phyloP scores from a whole-genome alignment of 164 flowering plant genomes.

The Vitis labrusca region DNA sequence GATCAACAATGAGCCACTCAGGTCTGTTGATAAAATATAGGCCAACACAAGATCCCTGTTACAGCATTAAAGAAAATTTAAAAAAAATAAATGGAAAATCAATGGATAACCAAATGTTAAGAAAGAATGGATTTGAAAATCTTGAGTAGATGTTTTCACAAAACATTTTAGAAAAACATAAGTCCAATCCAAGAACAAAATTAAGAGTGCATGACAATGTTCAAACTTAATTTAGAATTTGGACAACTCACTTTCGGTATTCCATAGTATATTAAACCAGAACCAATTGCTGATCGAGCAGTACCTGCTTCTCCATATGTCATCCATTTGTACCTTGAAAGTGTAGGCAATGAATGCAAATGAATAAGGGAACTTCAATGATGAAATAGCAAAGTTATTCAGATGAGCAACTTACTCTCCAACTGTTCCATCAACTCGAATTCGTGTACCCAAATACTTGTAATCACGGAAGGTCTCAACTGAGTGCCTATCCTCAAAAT shows the following conservation, averaged over 20 bases:
- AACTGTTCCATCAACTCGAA: conserved; percentile 83
- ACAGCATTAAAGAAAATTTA: no score
- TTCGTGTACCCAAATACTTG: conserved; percentile 86
- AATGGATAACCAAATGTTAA: neutral
- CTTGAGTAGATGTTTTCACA: no score
- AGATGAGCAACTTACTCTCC: conserved; percentile 37
- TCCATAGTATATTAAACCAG: conserved; percentile 75
- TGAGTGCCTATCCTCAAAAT: conserved; percentile 44
- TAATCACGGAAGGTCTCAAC: conserved; percentile 67
- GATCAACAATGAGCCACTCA: conserved; percentile 96
- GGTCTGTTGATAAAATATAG: conserved; percentile 92
- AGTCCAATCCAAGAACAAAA: conserved; percentile 1
- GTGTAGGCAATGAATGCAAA: conserved; percentile 5
- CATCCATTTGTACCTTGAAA: conserved; percentile 91
- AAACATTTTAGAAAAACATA: neutral
- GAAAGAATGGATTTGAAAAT: no score
- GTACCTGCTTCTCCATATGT: conserved; percentile 94
- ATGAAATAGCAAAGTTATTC: neutral
- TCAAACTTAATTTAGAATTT: conserved; percentile 1
- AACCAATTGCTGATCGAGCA: conserved; percentile 84
- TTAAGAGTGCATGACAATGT: conserved; percentile 4
- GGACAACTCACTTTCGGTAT: conserved; percentile 56
- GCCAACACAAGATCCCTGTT: conserved; percentile 83
- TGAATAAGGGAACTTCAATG: conserved; percentile 4
- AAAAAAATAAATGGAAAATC: no score